Base-by-base conservation (phyloP, 2,329 filamentous ascomycete species). In the Sclerotinia minor region DNA sequence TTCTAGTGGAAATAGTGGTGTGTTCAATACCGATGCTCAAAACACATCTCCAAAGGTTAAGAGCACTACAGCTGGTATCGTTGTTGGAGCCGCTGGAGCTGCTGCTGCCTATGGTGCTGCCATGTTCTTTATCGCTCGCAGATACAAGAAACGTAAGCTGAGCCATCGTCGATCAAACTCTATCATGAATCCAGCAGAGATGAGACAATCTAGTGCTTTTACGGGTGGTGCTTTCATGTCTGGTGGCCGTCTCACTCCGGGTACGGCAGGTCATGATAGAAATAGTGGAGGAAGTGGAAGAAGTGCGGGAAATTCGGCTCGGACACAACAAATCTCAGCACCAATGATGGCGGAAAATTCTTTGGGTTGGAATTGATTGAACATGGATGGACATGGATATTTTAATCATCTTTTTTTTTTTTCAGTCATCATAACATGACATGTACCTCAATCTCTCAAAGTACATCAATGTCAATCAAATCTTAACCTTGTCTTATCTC, bases 331-430 rank as follows among this genome's bases (percentile, higher is more conserved):
- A 78, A 92, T 92, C 75, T 90, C 87, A 67, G 88, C 87, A 67
- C 89, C 89, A 6, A 87, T 92, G 74, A 90, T 90, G 87, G 87
- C 89, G 17, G 89, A 91, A 79, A 92, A 92, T 80, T 91, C 88
- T 65, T 82, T 92, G 73, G 89, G 89, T 72, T 92, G 89, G 89
- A 91, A 90, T 78, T 92, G 82, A 85, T n/a, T n/a, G n/a, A n/a
- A n/a, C n/a, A n/a, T n/a, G n/a, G n/a, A n/a, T n/a, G n/a, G n/a
- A 21, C 17, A 68, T 55, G 55, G 65, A 52, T 67, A 68, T 65
- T 59, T 69, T 67, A 64, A 69, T 72, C 65, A 67, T 68, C 58
- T 32, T 71, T 69, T 66, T 69, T 29, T 29, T 29, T 29, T 29
- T 29, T 5, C n/a, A n/a, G n/a, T n/a, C n/a, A n/a, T n/a, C n/a